Percentiles rank a stretch among this genome's conserved stretches.
These are phyloP conservation scores for Helianthus tuberosus DNA, from an alignment of 129 eudicot genomes.

Conservation along the genomic window DNA sequence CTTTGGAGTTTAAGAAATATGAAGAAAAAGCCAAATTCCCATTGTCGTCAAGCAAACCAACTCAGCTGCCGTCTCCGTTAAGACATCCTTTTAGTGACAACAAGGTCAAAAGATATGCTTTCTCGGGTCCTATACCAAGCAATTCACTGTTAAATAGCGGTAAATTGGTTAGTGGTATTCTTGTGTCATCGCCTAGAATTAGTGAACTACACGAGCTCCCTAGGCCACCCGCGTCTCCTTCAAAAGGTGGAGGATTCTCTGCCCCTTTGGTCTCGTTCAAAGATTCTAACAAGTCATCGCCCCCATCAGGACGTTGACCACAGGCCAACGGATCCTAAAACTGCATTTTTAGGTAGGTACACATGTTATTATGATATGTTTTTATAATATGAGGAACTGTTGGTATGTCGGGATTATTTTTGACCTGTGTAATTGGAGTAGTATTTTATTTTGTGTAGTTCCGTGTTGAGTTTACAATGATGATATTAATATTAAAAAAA, in stretches of 20 bases:
- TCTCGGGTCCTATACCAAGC: conserved; percentile 42
- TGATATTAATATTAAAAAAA: too few relatives aligned
- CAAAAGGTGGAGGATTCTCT: conserved; percentile 43
- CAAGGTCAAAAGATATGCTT: conserved; percentile 23
- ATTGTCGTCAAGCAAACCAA: background rate
- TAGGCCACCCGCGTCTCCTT: conserved; percentile 57
- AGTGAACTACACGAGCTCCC: conserved; percentile 95
- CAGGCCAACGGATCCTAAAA: conserved; percentile 17
- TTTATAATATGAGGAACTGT: background rate
- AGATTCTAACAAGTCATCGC: conserved; percentile 39
- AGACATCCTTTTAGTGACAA: conserved; percentile 21
- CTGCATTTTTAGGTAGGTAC: background rate
- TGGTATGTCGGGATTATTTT: conserved; percentile 6
- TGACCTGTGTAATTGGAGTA: conserved; percentile 6
- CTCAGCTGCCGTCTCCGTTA: conserved; percentile 46
- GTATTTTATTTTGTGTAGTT: background rate
- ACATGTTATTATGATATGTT: conserved; percentile 1
- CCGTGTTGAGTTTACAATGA: background rate
- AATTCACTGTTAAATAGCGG: conserved; percentile 34
- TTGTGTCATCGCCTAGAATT: conserved; percentile 69
- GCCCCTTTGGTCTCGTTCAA: conserved; percentile 50
- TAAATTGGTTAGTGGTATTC: conserved; percentile 29
- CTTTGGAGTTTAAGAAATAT: conserved; percentile 43
- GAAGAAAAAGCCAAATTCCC: conserved; percentile 48
- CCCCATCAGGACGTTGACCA: background rate